Evolutionary conservation across 805 yeast species (phyloP), one percentile per base, ranked within the genome.

Genomic region (Deakozyma indianensis): DNA sequence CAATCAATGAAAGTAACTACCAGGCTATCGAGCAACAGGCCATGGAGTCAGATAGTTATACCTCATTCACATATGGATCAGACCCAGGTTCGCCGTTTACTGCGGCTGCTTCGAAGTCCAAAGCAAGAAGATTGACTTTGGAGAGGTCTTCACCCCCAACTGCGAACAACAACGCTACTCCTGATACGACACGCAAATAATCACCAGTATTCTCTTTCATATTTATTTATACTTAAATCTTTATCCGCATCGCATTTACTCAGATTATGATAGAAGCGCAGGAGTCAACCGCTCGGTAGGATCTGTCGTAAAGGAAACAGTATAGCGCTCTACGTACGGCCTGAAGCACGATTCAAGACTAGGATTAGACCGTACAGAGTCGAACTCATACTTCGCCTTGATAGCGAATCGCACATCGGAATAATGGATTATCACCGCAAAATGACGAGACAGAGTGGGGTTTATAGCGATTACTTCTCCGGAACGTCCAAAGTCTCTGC

Each of bases 391-490:
- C 22, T 43, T 43, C 22, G 54, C 55, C n/a, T 23, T 15, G 11
- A 54, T 53, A 3, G 57, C 57, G 22, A 49, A 41, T 4, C 43
- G n/a, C 9, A 51, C 52, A 40, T 54, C 54, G 5, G 50, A 42
- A 44, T 44, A 54, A 32, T 53, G 50, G 21, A 54, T 47, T 3
- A 44, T 38, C 23, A 51, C 46, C 15, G 53, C 27, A n/a, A 45
- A 42, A 4, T n/a, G 9, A 2, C 29, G 29, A n/a, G 48, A 4
- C 15, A 47, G 27, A 40, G 49, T 28, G 1, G 57, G 57, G n/a
- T 21, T 22, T 7, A 54, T 44, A 5, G 50, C 32, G 1, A 52
- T 44, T 9, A 54, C 41, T 4, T 16, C 20, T 11, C 57, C 57
- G 20, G 35, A 42, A 3, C 29, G 43, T 2, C 28, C 22, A 43